A percentile compares a stretch with the other conserved stretches of the same genome.
Conservation (phyloP, 2,329 filamentous ascomycete genomes). For the Thelonectria blattea region DNA sequence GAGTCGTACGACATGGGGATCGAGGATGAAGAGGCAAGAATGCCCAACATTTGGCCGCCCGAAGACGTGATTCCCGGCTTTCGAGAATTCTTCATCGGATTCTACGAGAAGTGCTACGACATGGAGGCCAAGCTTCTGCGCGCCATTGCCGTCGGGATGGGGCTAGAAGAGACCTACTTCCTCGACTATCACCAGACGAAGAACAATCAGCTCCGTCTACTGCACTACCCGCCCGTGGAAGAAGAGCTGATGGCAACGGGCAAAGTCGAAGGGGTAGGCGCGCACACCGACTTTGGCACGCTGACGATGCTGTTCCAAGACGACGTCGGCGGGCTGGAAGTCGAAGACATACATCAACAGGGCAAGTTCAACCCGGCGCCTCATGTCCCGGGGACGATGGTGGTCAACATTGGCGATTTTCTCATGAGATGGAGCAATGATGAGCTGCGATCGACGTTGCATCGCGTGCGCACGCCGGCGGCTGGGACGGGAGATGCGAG, state of each 20-base stretch:
- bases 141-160: slow-evolving; percentile 77
- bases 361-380: slow-evolving; percentile 43
- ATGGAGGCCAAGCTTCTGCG: slow-evolving; percentile 77
- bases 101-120: slow-evolving; percentile 72
- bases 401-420: slow-evolving; percentile 49
- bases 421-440: slow-evolving; percentile 49
- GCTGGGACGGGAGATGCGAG: slow-evolving; percentile 25
- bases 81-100: slow-evolving; percentile 50
- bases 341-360: slow-evolving; percentile 46
- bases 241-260: slow-evolving; percentile 36
- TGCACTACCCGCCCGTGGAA: slow-evolving; percentile 55
- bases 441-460: slow-evolving; percentile 43
- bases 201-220: slow-evolving; percentile 64
- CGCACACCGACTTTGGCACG: slow-evolving; percentile 46
- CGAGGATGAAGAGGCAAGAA: slow-evolving; percentile 33
- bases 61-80: slow-evolving; percentile 30
- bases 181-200: slow-evolving; percentile 63
- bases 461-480: slow-evolving; percentile 51
- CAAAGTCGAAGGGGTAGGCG: slow-evolving; percentile 32
- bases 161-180: slow-evolving; percentile 71
- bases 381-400: slow-evolving; percentile 42
- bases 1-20: slow-evolving; percentile 49
- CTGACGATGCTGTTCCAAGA: slow-evolving; percentile 57
- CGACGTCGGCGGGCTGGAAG: slow-evolving; percentile 52
- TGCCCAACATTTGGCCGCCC: slow-evolving; percentile 35